Percentiles rank a stretch among this genome's conserved stretches.
Evolutionary conservation across 305 asterid species (phyloP).

Genomic region (Fraxinus baroniana): DNA sequence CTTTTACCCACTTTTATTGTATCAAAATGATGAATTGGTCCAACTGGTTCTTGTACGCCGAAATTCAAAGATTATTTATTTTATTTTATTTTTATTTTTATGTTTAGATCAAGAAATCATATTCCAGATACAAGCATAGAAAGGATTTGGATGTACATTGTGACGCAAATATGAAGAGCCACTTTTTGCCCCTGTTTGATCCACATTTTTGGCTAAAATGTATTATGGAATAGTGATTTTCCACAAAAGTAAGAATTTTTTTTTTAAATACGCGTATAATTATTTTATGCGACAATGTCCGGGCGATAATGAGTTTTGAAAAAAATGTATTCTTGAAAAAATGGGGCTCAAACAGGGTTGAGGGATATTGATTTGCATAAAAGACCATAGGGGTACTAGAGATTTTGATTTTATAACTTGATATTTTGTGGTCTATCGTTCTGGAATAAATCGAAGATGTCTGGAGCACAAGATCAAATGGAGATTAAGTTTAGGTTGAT

Average conservation of each 20-base stretch:
- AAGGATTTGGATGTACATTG: conserved; percentile 29
- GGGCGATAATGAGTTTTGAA: no score
- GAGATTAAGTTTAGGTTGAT: conserved; percentile 86
- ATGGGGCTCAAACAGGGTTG: neutral
- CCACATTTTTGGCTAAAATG: no score
- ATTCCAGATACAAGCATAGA: conserved; percentile 26
- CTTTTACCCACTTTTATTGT: conserved; percentile 10
- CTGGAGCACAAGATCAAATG: conserved; percentile 65
- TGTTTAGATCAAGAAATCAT: neutral
- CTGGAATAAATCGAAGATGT: conserved; percentile 39
- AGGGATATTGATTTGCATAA: conserved; percentile 25
- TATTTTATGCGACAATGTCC: no score
- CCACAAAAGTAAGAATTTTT: no score
- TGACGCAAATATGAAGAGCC: conserved; percentile 32
- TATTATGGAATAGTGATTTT: no score
- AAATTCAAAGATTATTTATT: neutral
- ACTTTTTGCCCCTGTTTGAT: neutral
- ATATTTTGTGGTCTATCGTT: conserved; percentile 26
- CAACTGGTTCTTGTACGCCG: neutral
- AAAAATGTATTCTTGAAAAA: no score
- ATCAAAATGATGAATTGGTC: neutral
- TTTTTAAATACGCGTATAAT: no score
- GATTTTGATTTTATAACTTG: conserved; percentile 31
- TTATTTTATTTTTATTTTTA: neutral
- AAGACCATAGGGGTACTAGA: conserved; percentile 18